Conservation (phyloP, 768 basidiomycete genomes). For the Leccinum longicurvipes region DNA sequence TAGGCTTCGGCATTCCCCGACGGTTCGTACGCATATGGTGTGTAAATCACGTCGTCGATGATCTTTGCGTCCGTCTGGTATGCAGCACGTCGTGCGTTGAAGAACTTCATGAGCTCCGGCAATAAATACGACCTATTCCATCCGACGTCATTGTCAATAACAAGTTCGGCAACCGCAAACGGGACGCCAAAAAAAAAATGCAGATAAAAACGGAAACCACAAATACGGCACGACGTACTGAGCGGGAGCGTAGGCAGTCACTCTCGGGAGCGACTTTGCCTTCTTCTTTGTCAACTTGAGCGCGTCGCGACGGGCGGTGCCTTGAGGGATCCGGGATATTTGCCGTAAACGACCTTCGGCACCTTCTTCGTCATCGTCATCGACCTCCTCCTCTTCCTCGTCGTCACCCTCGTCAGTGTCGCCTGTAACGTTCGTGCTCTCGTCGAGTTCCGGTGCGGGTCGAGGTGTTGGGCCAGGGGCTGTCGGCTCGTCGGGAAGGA, state of each 20-base stretch:
- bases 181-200: background rate
- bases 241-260: slow-evolving; percentile 96
- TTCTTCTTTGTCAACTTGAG: slow-evolving; percentile 90
- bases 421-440: slow-evolving; percentile 47
- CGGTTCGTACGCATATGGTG: slow-evolving; percentile 81
- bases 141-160: background rate
- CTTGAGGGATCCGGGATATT: slow-evolving; percentile 90
- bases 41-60: slow-evolving; percentile 94
- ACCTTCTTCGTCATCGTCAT: slow-evolving; percentile 49
- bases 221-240: slow-evolving; percentile 44
- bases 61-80: slow-evolving; percentile 85
- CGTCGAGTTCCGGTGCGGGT: slow-evolving; percentile 31
- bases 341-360: slow-evolving; percentile 62
- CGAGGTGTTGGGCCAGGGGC: slow-evolving; percentile 33
- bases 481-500: slow-evolving; percentile 82
- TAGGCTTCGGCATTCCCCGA: slow-evolving; percentile 31
- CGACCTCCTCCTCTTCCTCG: slow-evolving; percentile 51
- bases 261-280: slow-evolving; percentile 84
- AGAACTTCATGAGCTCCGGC: slow-evolving; percentile 83
- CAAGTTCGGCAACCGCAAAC: background rate
- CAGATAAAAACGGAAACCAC: background rate
- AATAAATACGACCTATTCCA: slow-evolving; percentile 78
- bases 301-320: slow-evolving; percentile 90
- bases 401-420: slow-evolving; percentile 75
- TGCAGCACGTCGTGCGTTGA: slow-evolving; percentile 74